These are phyloP conservation scores for Bigelowiella natans DNA, from an alignment of 78 protist species.

Conservation along the genomic window DNA sequence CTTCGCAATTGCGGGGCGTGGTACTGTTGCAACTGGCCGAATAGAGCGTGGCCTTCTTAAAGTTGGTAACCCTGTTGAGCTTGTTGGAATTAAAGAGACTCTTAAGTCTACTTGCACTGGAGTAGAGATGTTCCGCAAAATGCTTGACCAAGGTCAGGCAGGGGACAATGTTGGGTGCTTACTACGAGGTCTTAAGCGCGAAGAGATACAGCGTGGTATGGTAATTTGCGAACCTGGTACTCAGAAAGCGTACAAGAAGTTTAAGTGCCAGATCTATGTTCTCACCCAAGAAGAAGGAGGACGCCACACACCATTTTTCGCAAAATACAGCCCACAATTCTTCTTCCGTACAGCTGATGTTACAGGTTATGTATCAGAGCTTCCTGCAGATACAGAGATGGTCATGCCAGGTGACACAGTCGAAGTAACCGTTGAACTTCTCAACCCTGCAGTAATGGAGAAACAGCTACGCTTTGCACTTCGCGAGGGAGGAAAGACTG, in stretches of 20 bases:
- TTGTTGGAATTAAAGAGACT: conserved; percentile 67
- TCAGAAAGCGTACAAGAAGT: conserved; percentile 51
- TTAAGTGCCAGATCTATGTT: conserved; percentile 68
- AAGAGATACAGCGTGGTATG: conserved; percentile 20
- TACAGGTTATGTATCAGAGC: conserved; percentile 61
- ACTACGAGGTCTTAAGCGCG: conserved; percentile 74
- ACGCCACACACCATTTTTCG: conserved; percentile 74
- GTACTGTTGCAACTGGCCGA: conserved; percentile 89
- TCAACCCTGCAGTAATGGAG: conserved; percentile 57
- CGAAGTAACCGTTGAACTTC: conserved; percentile 25
- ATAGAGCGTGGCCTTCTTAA: conserved; percentile 49
- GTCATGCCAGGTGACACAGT: conserved; percentile 89
- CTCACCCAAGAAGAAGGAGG: conserved; percentile 88
- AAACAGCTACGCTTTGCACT: conserved; percentile 80
- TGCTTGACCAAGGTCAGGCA: conserved; percentile 53
- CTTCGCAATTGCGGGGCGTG: conserved; percentile 82
- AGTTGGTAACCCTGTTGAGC: conserved; percentile 69
- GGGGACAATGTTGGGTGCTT: conserved; percentile 90
- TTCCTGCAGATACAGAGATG: conserved; percentile 66
- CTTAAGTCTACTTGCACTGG: conserved; percentile 46
- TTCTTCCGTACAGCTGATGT: conserved; percentile 68
- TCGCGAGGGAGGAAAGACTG: conserved; percentile 87
- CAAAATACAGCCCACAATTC: conserved; percentile 11
- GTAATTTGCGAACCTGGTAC: conserved; percentile 63
- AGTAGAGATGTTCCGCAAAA: conserved; percentile 86